Percentiles rank a stretch among this genome's conserved stretches.
These are phyloP conservation scores for Escallonia herrerae DNA, from an alignment of 129 eudicot species.

Conservation along the genomic window DNA sequence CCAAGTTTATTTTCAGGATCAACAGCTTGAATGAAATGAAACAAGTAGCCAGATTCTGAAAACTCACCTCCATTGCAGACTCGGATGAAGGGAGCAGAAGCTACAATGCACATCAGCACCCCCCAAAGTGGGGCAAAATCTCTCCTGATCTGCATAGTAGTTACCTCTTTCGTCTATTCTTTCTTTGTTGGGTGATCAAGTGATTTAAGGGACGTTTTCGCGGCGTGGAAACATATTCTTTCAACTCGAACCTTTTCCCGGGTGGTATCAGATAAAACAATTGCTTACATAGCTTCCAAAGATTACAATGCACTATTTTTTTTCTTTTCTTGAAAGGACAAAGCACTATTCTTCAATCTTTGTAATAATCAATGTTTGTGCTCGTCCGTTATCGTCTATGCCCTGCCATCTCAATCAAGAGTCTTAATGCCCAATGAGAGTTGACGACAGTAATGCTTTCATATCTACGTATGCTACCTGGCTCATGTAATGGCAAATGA, in stretches of 20 bases:
- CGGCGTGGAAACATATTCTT: too few species aligned
- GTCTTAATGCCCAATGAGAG: too few species aligned
- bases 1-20: slow-evolving; percentile 30
- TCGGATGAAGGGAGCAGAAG: slow-evolving; percentile 14
- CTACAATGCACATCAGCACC: slow-evolving; percentile 15
- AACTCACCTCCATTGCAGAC: slow-evolving; percentile 23
- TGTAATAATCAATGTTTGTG: not conserved
- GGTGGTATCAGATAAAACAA: not conserved
- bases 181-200: slow-evolving; percentile 3
- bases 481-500: too few species aligned
- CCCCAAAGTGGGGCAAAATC: slow-evolving; percentile 6
- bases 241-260: too few species aligned
- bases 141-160: slow-evolving; percentile 8
- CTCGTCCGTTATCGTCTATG: not conserved
- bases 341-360: not conserved
- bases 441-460: too few species aligned
- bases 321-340: too few species aligned
- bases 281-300: not conserved
- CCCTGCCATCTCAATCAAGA: not conserved
- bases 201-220: not conserved
- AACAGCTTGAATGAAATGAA: slow-evolving; percentile 21
- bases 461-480: too few species aligned
- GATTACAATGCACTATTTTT: not conserved
- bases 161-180: not conserved
- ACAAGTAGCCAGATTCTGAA: slow-evolving; percentile 18